Evolutionary conservation across 2,329 filamentous ascomycete species (phyloP).

Genomic region (Ophiosphaerella korrae): DNA sequence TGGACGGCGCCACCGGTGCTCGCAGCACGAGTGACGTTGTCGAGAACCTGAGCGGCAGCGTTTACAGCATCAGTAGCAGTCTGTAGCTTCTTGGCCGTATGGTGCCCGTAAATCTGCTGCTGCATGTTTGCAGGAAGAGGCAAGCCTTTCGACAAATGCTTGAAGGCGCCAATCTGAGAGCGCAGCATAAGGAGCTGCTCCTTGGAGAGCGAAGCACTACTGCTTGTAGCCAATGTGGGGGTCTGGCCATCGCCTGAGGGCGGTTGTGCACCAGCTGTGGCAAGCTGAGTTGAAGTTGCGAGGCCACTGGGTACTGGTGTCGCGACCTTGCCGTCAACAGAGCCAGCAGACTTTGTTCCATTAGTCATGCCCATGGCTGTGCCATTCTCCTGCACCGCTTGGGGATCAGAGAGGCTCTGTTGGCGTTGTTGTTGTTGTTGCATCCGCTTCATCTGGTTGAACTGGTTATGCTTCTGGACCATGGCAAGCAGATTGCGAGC

Average conservation of each 20-base stretch:
- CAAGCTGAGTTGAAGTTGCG: conserved; percentile 28
- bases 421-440: conserved; percentile 62
- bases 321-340: conserved; percentile 30
- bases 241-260: conserved; percentile 49
- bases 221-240: conserved; percentile 34
- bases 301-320: conserved; percentile 28
- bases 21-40: conserved; percentile 54
- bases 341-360: conserved; percentile 48
- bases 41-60: conserved; percentile 57
- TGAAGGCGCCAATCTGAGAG: conserved; percentile 90
- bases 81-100: conserved; percentile 61
- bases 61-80: conserved; percentile 48
- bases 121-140: conserved; percentile 80
- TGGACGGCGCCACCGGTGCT: conserved; percentile 48
- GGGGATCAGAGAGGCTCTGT: conserved; percentile 57
- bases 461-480: conserved; percentile 68
- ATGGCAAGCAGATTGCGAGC: conserved; percentile 74
- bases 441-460: conserved; percentile 48
- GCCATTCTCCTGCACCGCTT: conserved; percentile 58
- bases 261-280: conserved; percentile 30
- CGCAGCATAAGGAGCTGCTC: conserved; percentile 80
- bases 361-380: conserved; percentile 48
- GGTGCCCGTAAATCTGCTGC: conserved; percentile 78
- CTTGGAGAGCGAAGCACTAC: conserved; percentile 45
- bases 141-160: conserved; percentile 83